Evolutionary conservation across 306 rosid genomes (phyloP).

Genomic region (Cucurbita pepo): DNA sequence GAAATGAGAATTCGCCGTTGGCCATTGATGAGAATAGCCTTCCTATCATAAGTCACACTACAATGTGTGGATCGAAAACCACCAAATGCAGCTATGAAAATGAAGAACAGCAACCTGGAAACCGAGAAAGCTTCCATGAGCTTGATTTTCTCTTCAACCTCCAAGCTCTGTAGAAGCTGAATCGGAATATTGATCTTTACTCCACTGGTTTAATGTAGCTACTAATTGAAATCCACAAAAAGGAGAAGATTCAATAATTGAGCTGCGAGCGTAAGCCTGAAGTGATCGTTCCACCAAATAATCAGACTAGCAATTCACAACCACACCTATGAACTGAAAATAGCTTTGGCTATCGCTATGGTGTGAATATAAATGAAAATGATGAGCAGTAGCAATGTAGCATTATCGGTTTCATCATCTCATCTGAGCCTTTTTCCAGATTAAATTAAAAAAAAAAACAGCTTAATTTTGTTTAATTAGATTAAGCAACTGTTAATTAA

Average conservation of each 20-base stretch:
- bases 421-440: background rate
- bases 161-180: background rate
- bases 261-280: constrained; percentile 2
- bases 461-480: background rate
- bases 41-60: constrained; percentile 60
- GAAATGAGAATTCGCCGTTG: constrained; percentile 70
- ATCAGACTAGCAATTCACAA: background rate
- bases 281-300: background rate
- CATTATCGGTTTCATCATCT: background rate
- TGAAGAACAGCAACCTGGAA: constrained; percentile 29
- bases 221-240: background rate
- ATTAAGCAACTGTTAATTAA: background rate
- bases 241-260: background rate
- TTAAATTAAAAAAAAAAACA: background rate
- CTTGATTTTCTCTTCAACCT: background rate
- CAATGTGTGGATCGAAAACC: constrained; percentile 33
- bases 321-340: background rate
- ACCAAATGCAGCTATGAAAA: constrained; percentile 22
- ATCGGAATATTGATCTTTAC: background rate
- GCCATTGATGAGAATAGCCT: constrained; percentile 78
- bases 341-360: background rate
- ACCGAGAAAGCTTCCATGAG: constrained; percentile 41
- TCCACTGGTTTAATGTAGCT: background rate
- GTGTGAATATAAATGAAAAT: background rate
- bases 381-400: background rate